A percentile compares a stretch with the other conserved stretches of the same genome.
These are phyloP conservation scores for Pseudophaeomoniella oleicola DNA, from an alignment of 2,329 filamentous ascomycete genomes.

Conservation along the genomic window DNA sequence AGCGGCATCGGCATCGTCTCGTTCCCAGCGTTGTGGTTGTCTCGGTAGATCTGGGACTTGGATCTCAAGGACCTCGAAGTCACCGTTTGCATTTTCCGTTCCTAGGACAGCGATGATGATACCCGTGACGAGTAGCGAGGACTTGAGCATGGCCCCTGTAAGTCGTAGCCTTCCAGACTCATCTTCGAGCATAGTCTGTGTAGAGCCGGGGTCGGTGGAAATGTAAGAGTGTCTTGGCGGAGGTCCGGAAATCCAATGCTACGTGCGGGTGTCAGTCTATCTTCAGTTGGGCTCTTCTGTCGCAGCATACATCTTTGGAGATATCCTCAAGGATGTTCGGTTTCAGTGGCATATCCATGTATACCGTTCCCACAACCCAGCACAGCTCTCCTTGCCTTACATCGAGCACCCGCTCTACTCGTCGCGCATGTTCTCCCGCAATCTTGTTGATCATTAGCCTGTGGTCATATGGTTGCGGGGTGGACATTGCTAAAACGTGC, in stretches of 20 bases:
- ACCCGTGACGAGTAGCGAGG: conserved; percentile 69
- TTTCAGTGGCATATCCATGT: conserved; percentile 94
- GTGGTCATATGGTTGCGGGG: conserved; percentile 1
- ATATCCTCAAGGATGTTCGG: conserved; percentile 93
- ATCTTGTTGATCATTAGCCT: no score
- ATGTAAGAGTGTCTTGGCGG: conserved; percentile 64
- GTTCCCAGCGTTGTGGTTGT: conserved; percentile 67
- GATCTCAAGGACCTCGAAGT: conserved; percentile 83
- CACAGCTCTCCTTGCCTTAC: conserved; percentile 90
- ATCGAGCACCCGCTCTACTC: conserved; percentile 80
- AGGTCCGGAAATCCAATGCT: conserved; percentile 84
- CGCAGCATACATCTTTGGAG: conserved; percentile 60
- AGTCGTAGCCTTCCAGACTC: conserved; percentile 80
- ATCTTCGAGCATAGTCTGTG: conserved; percentile 79
- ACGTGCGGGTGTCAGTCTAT: conserved; percentile 8
- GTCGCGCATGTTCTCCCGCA: conserved; percentile 57
- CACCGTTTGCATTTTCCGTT: conserved; percentile 80
- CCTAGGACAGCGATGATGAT: conserved; percentile 91
- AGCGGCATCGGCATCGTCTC: conserved; percentile 37
- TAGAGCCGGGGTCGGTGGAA: conserved; percentile 42
- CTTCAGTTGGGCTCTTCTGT: no score
- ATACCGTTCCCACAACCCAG: conserved; percentile 89
- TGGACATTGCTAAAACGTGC: conserved; percentile 21
- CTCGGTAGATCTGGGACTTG: conserved; percentile 74
- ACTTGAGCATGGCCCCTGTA: conserved; percentile 53